phyloP scores from a whole-genome alignment of 2,329 filamentous ascomycete genomes.

The Alternaria rosae region DNA sequence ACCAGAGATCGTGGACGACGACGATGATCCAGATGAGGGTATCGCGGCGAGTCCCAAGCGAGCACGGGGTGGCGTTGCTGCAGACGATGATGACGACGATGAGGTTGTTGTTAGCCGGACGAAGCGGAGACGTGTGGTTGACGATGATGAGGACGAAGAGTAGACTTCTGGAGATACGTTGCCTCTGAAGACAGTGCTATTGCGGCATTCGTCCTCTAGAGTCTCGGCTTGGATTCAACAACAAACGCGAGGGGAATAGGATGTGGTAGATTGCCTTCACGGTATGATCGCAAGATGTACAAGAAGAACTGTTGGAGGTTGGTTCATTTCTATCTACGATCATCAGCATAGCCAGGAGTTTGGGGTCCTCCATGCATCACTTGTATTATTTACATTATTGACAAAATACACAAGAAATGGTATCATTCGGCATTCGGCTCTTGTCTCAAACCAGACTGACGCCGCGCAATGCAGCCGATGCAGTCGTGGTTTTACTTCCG shows the following conservation, averaged over 20 bases:
- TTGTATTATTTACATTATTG: slow-evolving; percentile 8
- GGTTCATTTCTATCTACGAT: slow-evolving; percentile 5
- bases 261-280: background rate
- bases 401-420: background rate
- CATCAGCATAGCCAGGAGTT: slow-evolving; percentile 37
- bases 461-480: background rate
- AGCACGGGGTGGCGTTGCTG: slow-evolving; percentile 39
- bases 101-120: slow-evolving; percentile 40
- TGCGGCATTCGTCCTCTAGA: background rate
- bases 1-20: slow-evolving; percentile 67
- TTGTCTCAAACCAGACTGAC: background rate
- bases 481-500: background rate
- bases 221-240: background rate
- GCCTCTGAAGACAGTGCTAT: background rate
- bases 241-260: background rate
- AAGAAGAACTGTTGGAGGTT: background rate
- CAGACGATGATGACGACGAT: slow-evolving; percentile 45
- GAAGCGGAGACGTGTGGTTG: slow-evolving; percentile 55
- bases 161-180: slow-evolving; percentile 9
- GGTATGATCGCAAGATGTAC: background rate
- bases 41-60: slow-evolving; percentile 55
- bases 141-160: slow-evolving; percentile 59
- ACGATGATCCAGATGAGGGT: slow-evolving; percentile 59
- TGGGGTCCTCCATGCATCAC: slow-evolving; percentile 5
- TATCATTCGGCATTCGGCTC: background rate